Base-by-base conservation (phyloP, 192 early-diverging fungal genomes). In the Chytriomyces confervae region DNA sequence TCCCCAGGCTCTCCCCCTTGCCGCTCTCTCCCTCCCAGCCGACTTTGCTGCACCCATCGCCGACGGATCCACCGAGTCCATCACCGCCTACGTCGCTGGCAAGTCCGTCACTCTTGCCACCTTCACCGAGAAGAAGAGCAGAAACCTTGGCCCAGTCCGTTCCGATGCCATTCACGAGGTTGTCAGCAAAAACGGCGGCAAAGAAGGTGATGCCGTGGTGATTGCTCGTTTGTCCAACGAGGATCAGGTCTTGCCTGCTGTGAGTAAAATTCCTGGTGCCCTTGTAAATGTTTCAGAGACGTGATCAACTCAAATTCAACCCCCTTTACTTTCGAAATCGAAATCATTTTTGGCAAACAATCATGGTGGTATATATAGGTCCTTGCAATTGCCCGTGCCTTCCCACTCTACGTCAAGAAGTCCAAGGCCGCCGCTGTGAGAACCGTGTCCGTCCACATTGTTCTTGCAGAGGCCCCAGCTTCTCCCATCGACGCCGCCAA, bases 101-200 rank as follows among this genome's bases (percentile, higher is more conserved):
- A 63, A 62, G 46, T n/a, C 77, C 11, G 69, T 79, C n/a, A 72
- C 69, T n/a, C 9, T 72, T 36, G 77, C 69, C 29, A 65, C 62
- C 8, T 50, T 79, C 62, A 36, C 68, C 16, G 62, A 71, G 23
- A 53, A 62, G 11, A 27, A 18, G 11, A 23, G 60, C 6, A 64
- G 86, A 16, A 77, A 84, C 75, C 50, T 82, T 18, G 85, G 79
- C 36, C 45, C 78, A n/a, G 61, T 87, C 51, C 79, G 86, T 10
- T 48, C n/a, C 43, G 86, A 87, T 77, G 49, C 77, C 13, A 60
- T 87, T 11, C 75, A 75, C 11, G 82, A 85, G 29, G 27, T 76
- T 50, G 80, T 81, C 57, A 24, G 8, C 61, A 66, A 47, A 66
- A 45, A 20, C 66, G 77, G 69, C 7, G 69, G 57, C 50, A 77